A percentile compares a stretch with the other conserved stretches of the same genome.
phyloP scores from a whole-genome alignment of 2,329 filamentous ascomycete genomes.

The Aureobasidium leucospermi region DNA sequence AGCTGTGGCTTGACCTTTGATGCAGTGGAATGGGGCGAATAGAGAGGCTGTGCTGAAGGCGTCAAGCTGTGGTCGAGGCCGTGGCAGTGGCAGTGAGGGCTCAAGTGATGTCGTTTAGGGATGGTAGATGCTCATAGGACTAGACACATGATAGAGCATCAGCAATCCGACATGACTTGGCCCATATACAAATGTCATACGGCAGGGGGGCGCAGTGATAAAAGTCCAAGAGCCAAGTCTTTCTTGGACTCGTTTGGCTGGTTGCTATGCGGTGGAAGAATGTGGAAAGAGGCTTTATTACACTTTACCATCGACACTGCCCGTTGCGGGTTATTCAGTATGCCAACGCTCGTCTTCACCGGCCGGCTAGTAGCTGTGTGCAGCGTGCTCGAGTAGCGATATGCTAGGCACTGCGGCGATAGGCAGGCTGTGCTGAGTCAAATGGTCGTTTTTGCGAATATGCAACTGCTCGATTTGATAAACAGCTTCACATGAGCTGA shows the following conservation, averaged over 20 bases:
- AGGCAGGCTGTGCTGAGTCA: constrained; percentile 7
- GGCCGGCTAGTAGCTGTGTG: neutral
- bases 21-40: neutral
- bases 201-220: constrained; percentile 7
- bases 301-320: constrained; percentile 9
- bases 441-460: constrained; percentile 2
- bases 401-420: neutral
- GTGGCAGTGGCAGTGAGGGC: neutral
- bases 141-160: constrained; percentile 6
- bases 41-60: constrained; percentile 3
- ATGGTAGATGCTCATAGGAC: constrained; percentile 1
- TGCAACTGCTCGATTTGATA: neutral
- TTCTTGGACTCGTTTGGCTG: neutral
- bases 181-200: constrained; percentile 8
- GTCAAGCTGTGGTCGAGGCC: neutral
- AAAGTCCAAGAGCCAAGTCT: constrained; percentile 4
- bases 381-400: neutral
- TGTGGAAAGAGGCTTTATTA: constrained; percentile 12
- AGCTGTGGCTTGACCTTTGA: constrained; percentile 8
- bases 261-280: constrained; percentile 4
- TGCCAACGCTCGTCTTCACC: constrained; percentile 5
- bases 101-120: neutral
- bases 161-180: constrained; percentile 7
- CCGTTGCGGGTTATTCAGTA: neutral
- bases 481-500: neutral